These are phyloP conservation scores for Paramecium sexaurelia DNA, from an alignment of 73 alveolate genomes.

Conservation along the genomic window DNA sequence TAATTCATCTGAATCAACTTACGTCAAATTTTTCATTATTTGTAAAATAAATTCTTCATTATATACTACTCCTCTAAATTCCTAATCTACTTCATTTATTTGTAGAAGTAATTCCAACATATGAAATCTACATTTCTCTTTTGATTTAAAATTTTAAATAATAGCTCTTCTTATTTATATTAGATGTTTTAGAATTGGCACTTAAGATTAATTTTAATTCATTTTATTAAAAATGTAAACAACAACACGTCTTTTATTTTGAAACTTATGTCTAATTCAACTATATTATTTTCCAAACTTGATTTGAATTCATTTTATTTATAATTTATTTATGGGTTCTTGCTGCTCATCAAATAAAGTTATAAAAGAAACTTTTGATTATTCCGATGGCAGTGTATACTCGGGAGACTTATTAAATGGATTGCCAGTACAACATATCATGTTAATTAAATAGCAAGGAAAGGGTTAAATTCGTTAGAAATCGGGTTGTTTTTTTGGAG, in stretches of 20 bases:
- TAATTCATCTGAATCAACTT: slow-evolving; percentile 8
- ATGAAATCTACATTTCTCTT: neutral
- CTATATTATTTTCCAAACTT: neutral
- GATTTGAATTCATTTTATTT: neutral
- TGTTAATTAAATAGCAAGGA: slow-evolving; percentile 60
- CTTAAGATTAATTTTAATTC: neutral
- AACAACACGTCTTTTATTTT: neutral
- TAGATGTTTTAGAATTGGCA: neutral
- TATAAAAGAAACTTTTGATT: slow-evolving; percentile 73
- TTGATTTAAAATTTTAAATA: neutral
- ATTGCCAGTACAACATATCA: neutral
- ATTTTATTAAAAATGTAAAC: neutral
- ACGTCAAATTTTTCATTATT: slow-evolving; percentile 6
- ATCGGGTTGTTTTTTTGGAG: slow-evolving; percentile 74
- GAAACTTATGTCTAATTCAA: neutral
- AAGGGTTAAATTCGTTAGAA: slow-evolving; percentile 70
- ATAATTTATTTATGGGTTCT: neutral
- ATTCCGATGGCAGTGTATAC: slow-evolving; percentile 54
- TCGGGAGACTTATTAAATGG: neutral
- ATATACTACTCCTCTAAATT: neutral
- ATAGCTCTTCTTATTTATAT: neutral
- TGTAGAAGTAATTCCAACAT: neutral
- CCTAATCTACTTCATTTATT: neutral
- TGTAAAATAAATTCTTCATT: neutral
- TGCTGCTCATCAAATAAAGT: slow-evolving; percentile 8